These are phyloP conservation scores for Quaeritorhiza haematococci DNA, from an alignment of 371 early-diverging fungal species.

Conservation along the genomic window DNA sequence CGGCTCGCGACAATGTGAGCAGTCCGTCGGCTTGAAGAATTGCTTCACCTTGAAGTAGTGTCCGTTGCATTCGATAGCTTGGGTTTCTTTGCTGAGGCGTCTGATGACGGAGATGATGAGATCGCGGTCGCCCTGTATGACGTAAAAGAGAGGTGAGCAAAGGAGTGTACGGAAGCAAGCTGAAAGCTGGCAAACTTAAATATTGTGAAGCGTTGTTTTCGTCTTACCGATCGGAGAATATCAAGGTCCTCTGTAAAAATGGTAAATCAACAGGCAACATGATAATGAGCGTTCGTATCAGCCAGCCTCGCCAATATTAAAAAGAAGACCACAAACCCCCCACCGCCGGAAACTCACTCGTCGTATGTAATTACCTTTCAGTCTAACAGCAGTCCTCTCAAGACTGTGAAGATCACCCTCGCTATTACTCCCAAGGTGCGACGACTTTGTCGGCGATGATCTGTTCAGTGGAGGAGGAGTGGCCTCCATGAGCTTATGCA, in stretches of 20 bases:
- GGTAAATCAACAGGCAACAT: neutral
- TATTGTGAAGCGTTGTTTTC: too few species aligned
- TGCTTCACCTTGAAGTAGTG: slow-evolving; percentile 34
- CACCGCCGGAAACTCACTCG: slow-evolving; percentile 17
- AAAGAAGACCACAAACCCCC: slow-evolving; percentile 9
- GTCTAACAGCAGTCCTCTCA: slow-evolving; percentile 7
- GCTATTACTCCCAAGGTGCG: slow-evolving; percentile 10
- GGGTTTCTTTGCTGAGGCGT: slow-evolving; percentile 14
- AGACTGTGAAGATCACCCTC: neutral
- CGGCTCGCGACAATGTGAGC: slow-evolving; percentile 42
- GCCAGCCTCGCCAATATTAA: neutral
- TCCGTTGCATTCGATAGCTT: slow-evolving; percentile 17
- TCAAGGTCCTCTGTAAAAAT: slow-evolving; percentile 20
- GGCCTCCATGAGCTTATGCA: slow-evolving; percentile 16
- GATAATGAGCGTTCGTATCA: neutral
- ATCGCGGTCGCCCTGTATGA: slow-evolving; percentile 5
- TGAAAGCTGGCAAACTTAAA: too few species aligned
- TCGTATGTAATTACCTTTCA: slow-evolving; percentile 14
- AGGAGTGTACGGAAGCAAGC: neutral
- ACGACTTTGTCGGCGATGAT: neutral
- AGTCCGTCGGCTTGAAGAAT: slow-evolving; percentile 41
- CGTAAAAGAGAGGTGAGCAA: neutral
- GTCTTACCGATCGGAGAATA: slow-evolving; percentile 17
- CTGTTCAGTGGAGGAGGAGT: neutral
- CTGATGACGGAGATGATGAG: slow-evolving; percentile 11